Evolutionary conservation across 768 basidiomycete species (phyloP).

Genomic region (Lentinula edodes): DNA sequence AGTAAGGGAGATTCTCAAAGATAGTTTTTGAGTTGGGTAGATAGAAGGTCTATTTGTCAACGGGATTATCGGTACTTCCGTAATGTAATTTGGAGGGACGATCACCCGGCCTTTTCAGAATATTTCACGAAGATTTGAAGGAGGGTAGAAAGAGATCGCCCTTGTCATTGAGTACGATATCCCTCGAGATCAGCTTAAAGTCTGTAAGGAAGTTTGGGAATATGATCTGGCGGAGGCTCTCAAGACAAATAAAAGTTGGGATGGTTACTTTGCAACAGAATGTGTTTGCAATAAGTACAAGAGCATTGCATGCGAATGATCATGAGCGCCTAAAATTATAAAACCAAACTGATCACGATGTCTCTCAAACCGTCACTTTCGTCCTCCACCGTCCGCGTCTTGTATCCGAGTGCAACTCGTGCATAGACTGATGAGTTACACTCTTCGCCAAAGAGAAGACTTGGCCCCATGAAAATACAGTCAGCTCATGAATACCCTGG

Average conservation of each 20-base stretch:
- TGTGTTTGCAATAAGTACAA: background rate
- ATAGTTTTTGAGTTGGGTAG: conserved; percentile 9
- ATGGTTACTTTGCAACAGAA: background rate
- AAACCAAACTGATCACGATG: no score
- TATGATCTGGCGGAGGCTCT: background rate
- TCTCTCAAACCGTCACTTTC: no score
- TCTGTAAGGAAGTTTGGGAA: background rate
- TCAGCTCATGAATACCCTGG: no score
- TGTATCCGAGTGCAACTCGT: no score
- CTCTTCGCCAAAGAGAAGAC: no score
- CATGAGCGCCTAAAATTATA: no score
- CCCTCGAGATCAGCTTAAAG: background rate
- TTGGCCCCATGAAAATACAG: no score
- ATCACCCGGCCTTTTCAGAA: conserved; percentile 51
- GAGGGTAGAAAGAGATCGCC: background rate
- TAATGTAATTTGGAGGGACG: conserved; percentile 38
- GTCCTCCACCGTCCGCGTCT: no score
- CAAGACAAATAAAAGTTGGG: background rate
- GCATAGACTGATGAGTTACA: no score
- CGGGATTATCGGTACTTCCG: background rate
- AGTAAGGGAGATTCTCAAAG: conserved; percentile 26
- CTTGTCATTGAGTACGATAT: background rate
- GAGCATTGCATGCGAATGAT: no score
- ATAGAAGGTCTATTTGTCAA: background rate
- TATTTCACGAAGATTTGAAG: background rate